Percentiles rank a stretch among this genome's conserved stretches.
phyloP scores from a whole-genome alignment of 495 filamentous ascomycete species.

The Aspergillus bridgeri region DNA sequence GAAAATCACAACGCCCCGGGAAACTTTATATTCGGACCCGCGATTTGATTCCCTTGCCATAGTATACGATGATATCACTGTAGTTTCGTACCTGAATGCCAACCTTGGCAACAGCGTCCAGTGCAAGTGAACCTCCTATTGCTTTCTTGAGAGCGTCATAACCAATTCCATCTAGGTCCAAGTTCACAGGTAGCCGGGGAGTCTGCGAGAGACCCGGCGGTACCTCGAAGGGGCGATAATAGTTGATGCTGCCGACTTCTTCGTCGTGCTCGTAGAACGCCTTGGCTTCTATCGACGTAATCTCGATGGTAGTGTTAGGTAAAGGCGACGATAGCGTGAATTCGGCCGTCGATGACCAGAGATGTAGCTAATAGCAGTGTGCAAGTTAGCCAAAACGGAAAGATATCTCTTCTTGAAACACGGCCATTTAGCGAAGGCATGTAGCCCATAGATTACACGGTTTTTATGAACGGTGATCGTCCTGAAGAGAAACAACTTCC shows the following conservation, averaged over 20 bases:
- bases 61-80: conserved; percentile 64
- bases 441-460: conserved; percentile 6
- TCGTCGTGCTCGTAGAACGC: conserved; percentile 80
- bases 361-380: conserved; percentile 54
- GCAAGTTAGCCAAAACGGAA: conserved; percentile 16
- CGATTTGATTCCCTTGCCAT: conserved; percentile 71
- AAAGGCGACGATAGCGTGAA: conserved; percentile 84
- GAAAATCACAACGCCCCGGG: neutral
- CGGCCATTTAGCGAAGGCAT: conserved; percentile 2
- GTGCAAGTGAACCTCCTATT: conserved; percentile 73
- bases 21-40: conserved; percentile 55
- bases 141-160: conserved; percentile 77
- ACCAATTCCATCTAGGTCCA: conserved; percentile 72
- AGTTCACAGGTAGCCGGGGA: conserved; percentile 76
- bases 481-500: conserved; percentile 17
- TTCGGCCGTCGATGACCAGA: conserved; percentile 80
- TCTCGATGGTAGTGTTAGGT: conserved; percentile 60
- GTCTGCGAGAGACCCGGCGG: conserved; percentile 67
- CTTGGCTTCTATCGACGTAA: conserved; percentile 77
- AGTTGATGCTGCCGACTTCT: conserved; percentile 70
- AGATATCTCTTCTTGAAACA: neutral
- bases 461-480: conserved; percentile 8
- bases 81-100: conserved; percentile 69
- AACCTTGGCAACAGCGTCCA: conserved; percentile 75
- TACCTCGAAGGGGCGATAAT: conserved; percentile 69